Conservation (phyloP, 2,329 filamentous ascomycete genomes). For the Paraphaeosphaeria sporulosa region DNA sequence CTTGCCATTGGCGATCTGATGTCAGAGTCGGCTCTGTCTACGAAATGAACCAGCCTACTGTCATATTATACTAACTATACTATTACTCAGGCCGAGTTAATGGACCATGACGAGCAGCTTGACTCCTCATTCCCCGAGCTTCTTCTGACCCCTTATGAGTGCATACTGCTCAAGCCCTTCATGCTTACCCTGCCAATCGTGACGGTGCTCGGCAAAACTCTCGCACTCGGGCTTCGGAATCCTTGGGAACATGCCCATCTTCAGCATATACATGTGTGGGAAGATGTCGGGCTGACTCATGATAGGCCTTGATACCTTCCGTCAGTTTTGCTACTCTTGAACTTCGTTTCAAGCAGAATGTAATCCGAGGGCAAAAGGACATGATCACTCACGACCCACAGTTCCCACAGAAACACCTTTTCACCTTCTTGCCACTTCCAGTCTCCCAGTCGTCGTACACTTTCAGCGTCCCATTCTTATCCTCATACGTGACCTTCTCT, state of each 20-base stretch:
- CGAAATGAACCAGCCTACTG: not conserved
- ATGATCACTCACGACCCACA: conserved; percentile 43
- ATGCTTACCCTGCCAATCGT: conserved; percentile 54
- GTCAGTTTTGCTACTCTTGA: not conserved
- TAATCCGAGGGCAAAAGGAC: not conserved
- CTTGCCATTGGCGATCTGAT: conserved; percentile 37
- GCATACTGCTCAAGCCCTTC: conserved; percentile 50
- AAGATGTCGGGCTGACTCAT: conserved; percentile 53
- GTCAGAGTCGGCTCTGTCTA: not conserved
- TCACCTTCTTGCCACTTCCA: conserved; percentile 55
- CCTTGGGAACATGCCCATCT: conserved; percentile 60
- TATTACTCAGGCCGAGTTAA: not conserved
- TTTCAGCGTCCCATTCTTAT: conserved; percentile 55
- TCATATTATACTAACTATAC: not conserved
- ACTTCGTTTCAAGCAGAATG: not conserved
- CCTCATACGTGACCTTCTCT: conserved; percentile 56
- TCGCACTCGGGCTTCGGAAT: conserved; percentile 58
- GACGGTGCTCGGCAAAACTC: conserved; percentile 53
- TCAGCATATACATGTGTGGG: conserved; percentile 56
- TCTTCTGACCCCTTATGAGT: conserved; percentile 50
- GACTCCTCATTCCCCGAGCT: conserved; percentile 36
- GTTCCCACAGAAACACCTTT: conserved; percentile 58
- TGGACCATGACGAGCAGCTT: not conserved
- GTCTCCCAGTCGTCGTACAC: conserved; percentile 56
- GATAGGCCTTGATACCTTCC: conserved; percentile 50